Base-by-base conservation (phyloP, 202 grass and related monocot species). In the Carex arenaria region DNA sequence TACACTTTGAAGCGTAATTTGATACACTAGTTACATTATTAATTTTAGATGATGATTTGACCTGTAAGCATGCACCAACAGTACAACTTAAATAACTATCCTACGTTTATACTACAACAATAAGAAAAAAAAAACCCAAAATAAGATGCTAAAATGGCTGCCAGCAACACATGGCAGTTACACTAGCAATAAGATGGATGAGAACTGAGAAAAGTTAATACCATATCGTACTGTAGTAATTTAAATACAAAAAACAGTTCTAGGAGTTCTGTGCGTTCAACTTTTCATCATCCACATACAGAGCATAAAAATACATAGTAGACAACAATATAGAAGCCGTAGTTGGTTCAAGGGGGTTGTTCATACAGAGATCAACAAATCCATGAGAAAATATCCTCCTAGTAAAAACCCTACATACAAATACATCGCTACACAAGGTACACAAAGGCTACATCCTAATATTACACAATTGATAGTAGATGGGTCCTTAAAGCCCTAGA, bases 401-500 rank as follows among this genome's bases (percentile, higher is more conserved):
- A 65, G 54, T 87, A 62, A 40, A 30, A 83, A 13, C 2, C 80
- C 85, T 87, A 87, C 67, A 81, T 87, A 87, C 70, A 73, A 53
- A 86, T 80, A 74, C 82, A 87, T 43, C 67, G 54, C 81, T 92
- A 45, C 64, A 72, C 82, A 82, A 69, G 60, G 56, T 59, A 62
- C 55, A 80, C 57, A 64, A 80, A 60, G 9, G 55, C 68, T 86
- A 89, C 30, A 71, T 66, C 73, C 88, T 89, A 61, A 72, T 79
- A 80, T 89, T 68, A 60, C 80, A 82, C 80, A 82, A 57, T 82
- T 82, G 12, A 82, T 70, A 40, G 51, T 81, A 74, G 40, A 54
- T 53, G 10, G 32, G 47, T 80, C 61, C 60, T 90, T 84, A 88
- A 78, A 87, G 75, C 59, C 86, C 86, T 75, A 93, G 81, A 83